Conservation (phyloP, 495 filamentous ascomycete species). For the Opeltia flavorubescens region DNA sequence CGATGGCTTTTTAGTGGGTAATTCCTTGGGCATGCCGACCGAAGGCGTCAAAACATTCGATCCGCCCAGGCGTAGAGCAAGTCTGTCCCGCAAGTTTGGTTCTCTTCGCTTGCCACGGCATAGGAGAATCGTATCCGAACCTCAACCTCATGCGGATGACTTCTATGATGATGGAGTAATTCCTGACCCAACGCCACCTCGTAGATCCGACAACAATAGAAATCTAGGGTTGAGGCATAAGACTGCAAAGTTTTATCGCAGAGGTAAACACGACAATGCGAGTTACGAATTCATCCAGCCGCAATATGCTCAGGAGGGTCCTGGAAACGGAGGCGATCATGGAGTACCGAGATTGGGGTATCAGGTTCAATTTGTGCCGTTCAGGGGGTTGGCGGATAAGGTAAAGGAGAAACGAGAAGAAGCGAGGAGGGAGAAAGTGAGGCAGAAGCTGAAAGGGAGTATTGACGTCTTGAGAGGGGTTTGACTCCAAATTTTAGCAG, state of each 20-base stretch:
- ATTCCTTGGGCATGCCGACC: conserved; percentile 38
- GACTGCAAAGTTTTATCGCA: conserved; percentile 6
- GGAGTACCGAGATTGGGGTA: conserved; percentile 29
- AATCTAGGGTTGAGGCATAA: conserved; percentile 12
- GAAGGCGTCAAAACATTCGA: conserved; percentile 10
- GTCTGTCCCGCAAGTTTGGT: conserved; percentile 26
- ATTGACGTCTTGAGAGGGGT: conserved; percentile 33
- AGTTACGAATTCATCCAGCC: conserved; percentile 16
- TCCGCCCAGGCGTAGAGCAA: conserved; percentile 31
- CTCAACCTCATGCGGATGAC: neutral
- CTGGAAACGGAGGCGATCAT: neutral
- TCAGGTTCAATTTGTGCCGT: conserved; percentile 38
- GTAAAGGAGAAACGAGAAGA: conserved; percentile 45
- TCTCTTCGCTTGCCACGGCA: conserved; percentile 31
- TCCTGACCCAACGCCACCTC: conserved; percentile 24
- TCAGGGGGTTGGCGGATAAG: conserved; percentile 37
- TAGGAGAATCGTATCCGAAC: conserved; percentile 9
- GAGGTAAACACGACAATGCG: neutral
- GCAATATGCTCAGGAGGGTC: no score
- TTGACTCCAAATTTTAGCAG: no score
- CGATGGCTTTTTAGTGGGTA: conserved; percentile 26
- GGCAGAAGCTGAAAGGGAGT: conserved; percentile 49
- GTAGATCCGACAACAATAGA: conserved; percentile 6
- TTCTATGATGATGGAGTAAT: neutral
- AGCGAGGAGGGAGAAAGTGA: conserved; percentile 42